These are phyloP conservation scores for Eimeria maxima DNA, from an alignment of 169 alveolate species.

Conservation along the genomic window DNA sequence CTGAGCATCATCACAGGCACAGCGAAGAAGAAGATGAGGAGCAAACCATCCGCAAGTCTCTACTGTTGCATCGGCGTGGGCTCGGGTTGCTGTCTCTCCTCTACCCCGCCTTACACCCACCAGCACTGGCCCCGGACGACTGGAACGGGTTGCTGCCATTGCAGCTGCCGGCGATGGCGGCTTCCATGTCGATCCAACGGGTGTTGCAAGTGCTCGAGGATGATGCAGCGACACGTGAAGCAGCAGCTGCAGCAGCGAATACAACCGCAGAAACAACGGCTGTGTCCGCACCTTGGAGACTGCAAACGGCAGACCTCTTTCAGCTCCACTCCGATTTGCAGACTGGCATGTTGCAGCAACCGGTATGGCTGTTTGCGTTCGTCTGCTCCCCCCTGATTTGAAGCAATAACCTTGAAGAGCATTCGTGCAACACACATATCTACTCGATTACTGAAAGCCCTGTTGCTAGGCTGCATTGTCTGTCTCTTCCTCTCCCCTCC, in stretches of 20 bases:
- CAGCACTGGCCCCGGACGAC: constrained; percentile 47
- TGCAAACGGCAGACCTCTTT: constrained; percentile 47
- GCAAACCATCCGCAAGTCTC: constrained; percentile 18
- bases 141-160: constrained; percentile 46
- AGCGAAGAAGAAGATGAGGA: background rate
- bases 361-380: background rate
- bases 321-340: constrained; percentile 44
- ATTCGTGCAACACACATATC: background rate
- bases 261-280: background rate
- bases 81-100: constrained; percentile 43
- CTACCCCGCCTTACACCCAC: constrained; percentile 29
- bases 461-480: background rate
- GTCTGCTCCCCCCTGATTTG: background rate
- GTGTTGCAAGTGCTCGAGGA: constrained; percentile 49
- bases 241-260: constrained; percentile 18
- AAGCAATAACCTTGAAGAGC: background rate
- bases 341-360: background rate
- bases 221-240: constrained; percentile 69
- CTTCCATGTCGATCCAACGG: constrained; percentile 46
- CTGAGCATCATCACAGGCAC: background rate
- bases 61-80: constrained; percentile 63
- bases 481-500: background rate
- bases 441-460: background rate
- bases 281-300: constrained; percentile 15
- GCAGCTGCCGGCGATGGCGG: constrained; percentile 68